Evolutionary conservation across 1,139 yeast species (phyloP).

Genomic region (Taiozyma sp.): DNA sequence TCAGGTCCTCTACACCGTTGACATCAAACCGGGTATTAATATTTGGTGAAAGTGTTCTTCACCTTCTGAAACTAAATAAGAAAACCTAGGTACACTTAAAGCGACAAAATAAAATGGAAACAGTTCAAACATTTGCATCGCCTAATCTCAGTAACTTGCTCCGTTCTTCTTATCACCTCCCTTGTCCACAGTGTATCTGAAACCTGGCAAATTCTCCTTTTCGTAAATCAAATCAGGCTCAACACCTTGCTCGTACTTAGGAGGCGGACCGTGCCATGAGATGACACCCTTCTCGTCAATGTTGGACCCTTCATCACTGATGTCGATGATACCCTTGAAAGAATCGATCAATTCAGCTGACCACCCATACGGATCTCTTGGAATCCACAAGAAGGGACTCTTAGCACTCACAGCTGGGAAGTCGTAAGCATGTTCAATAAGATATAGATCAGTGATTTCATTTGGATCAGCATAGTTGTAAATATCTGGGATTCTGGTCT

Average conservation of each 20-base stretch:
- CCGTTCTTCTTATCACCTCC: not conserved
- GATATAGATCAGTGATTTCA: slow-evolving; percentile 30
- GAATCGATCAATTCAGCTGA: slow-evolving; percentile 54
- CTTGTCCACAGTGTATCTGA: not conserved
- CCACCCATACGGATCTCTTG: slow-evolving; percentile 80
- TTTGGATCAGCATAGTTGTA: slow-evolving; percentile 37
- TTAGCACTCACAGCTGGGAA: slow-evolving; percentile 66
- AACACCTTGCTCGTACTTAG: slow-evolving; percentile 32
- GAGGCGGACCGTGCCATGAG: slow-evolving; percentile 56
- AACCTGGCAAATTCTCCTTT: not conserved
- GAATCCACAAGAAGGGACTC: slow-evolving; percentile 82
- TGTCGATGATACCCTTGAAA: slow-evolving; percentile 42
- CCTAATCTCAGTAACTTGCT: not conserved
- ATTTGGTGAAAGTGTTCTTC: not conserved
- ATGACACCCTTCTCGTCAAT: slow-evolving; percentile 57
- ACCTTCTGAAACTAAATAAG: not conserved
- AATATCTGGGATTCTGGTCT: slow-evolving; percentile 50
- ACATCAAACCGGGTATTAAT: not conserved
- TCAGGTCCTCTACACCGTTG: not conserved
- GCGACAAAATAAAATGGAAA: not conserved
- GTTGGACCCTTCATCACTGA: slow-evolving; percentile 63
- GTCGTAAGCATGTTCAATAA: slow-evolving; percentile 53
- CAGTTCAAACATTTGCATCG: not conserved
- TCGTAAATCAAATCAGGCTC: not conserved
- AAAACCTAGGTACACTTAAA: not conserved